phyloP scores from a whole-genome alignment of 192 early-diverging fungal genomes.

The Coemansia sp. region DNA sequence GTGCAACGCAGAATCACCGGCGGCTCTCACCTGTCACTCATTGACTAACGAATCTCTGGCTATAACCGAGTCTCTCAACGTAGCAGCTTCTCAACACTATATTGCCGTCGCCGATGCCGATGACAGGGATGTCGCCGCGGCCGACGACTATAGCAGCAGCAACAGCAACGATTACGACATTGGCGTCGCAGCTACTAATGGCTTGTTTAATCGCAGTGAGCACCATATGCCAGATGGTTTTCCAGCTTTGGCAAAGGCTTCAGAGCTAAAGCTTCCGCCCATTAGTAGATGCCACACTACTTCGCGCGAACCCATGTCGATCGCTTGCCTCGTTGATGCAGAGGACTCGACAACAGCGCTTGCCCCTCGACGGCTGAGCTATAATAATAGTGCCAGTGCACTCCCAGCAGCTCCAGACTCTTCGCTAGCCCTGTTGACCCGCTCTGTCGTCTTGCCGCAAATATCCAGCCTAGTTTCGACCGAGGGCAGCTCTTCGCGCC shows the following conservation, averaged over 20 bases:
- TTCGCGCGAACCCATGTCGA: slow-evolving; percentile 26
- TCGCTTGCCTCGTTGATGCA: slow-evolving; percentile 26
- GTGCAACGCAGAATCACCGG: neutral
- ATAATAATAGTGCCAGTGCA: neutral
- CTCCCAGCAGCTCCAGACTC: neutral
- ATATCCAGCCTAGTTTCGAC: neutral
- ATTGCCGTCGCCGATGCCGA: neutral
- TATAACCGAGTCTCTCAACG: neutral
- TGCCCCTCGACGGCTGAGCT: neutral
- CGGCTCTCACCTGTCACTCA: neutral
- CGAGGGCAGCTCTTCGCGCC: neutral
- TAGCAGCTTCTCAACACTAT: neutral
- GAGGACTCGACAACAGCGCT: neutral
- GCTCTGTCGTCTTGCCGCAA: neutral
- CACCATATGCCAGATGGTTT: neutral
- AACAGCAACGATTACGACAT: neutral
- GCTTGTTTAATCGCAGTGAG: neutral
- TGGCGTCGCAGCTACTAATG: neutral
- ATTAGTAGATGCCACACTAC: slow-evolving; percentile 1
- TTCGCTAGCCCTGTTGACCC: neutral
- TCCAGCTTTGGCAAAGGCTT: neutral
- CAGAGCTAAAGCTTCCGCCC: slow-evolving; percentile 17
- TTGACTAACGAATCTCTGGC: neutral
- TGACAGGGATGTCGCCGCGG: neutral
- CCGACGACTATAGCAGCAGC: slow-evolving; percentile 1